Base-by-base conservation (phyloP, 164 flowering plant species). In the Aristolochia fimbriata region DNA sequence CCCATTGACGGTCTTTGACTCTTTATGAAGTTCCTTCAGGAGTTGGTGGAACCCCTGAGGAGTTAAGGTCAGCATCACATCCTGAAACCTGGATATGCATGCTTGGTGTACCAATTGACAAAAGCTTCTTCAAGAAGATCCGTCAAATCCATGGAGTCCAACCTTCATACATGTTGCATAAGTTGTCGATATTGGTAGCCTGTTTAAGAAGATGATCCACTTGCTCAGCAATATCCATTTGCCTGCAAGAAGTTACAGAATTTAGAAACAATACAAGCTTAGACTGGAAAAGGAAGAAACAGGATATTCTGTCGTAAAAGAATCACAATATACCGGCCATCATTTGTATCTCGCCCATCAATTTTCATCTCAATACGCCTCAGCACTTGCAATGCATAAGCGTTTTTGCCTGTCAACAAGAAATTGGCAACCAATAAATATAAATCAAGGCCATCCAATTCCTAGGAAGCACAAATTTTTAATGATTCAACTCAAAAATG, bases 111-210 rank as follows among this genome's bases (percentile, higher is more conserved):
- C 43, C 9, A 10, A 37, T 10, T 37, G 7, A 37, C 43, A 37
- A 37, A 54, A 54, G 15, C 57, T 23, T 54, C 3, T 54, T 45
- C 46, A n/a, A 55, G 31, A 52, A 52, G 27, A 52, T 22, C 23
- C 5, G 14, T 85, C 82, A 93, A 62, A 93, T 93, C 97, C 97
- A 93, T 19, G 98, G 97, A 17, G 98, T 93, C 98, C 98, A 93
- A 58, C 98, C 98, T 76, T 93, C 98, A 63, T 93, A 89, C 98
- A 89, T 93, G 74, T 83, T 93, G 74, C 98, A 89, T 47, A 93
- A 84, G 65, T 89, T 93, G 72, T 93, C 98, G 59, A 86, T 49
- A 64, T 89, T 87, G 2, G 85, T 86, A 49, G 97, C 94, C 73
- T 89, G 98, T 78, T 79, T 86, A 24, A 93, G 81, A 67, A 93